Conservation (phyloP, 177 flowering plant genomes). For the Vitis hybrid region DNA sequence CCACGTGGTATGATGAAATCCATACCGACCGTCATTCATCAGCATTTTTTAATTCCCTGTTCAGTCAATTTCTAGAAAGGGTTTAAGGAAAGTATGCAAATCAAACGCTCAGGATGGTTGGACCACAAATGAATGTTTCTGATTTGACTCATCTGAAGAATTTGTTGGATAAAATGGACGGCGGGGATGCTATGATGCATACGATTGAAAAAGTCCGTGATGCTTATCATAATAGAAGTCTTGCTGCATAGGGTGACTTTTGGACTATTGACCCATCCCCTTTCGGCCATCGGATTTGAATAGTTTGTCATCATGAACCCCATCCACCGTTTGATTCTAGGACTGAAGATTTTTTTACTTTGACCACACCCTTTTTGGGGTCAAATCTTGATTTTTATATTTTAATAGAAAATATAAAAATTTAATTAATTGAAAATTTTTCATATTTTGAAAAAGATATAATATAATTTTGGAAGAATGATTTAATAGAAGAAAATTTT, state of each 20-base stretch:
- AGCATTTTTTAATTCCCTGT: too few relatives aligned
- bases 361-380: neutral
- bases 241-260: neutral
- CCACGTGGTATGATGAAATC: too few relatives aligned
- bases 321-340: neutral
- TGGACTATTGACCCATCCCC: neutral
- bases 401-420: neutral
- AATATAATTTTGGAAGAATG: too few relatives aligned
- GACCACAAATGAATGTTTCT: too few relatives aligned
- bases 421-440: too few relatives aligned
- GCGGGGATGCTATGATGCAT: neutral
- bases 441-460: too few relatives aligned
- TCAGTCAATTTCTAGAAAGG: too few relatives aligned
- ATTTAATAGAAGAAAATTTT: too few relatives aligned
- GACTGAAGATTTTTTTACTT: conserved; percentile 6
- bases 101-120: too few relatives aligned
- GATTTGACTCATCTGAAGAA: neutral
- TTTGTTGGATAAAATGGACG: neutral
- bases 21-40: too few relatives aligned
- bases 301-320: neutral
- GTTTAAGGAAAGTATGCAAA: too few relatives aligned
- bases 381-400: neutral
- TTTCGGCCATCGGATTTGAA: conserved; percentile 13
- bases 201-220: too few relatives aligned
- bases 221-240: neutral